Percentiles rank a stretch among this genome's conserved stretches.
Conservation (phyloP, 75 land plant species). For the Pinus tabuliformis region DNA sequence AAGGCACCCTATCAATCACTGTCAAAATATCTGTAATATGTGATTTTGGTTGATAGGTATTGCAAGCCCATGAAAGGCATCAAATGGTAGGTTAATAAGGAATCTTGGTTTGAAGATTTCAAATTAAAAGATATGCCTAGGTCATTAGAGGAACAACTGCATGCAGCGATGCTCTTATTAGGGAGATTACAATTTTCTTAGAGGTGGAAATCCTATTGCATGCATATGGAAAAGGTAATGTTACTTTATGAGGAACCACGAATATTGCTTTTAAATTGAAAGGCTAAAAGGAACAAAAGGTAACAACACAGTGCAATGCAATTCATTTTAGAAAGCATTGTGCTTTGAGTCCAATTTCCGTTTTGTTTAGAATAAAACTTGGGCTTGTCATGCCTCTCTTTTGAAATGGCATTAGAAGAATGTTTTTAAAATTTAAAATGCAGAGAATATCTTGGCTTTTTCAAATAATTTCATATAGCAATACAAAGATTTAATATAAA, state of each 20-base stretch:
- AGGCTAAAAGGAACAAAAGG: not conserved
- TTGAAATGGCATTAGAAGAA: not conserved
- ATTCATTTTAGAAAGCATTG: not conserved
- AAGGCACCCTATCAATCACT: not conserved
- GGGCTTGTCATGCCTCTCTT: not conserved
- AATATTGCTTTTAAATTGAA: not conserved
- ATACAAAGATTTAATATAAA: not conserved
- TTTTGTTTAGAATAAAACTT: not conserved
- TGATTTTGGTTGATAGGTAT: not conserved
- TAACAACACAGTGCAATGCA: not conserved
- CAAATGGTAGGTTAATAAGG: not conserved
- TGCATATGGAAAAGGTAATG: not conserved
- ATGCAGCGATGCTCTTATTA: not conserved
- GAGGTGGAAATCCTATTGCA: not conserved
- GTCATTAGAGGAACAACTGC: not conserved
- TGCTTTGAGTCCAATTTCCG: not conserved
- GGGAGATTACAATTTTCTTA: not conserved
- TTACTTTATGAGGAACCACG: not conserved
- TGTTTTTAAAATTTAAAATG: not conserved
- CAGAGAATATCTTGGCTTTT: not conserved
- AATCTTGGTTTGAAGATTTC: not conserved
- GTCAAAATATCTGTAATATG: not conserved
- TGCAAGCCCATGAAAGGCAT: not conserved
- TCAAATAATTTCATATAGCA: not conserved
- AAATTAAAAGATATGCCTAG: not conserved